These are phyloP conservation scores for Acorus gramineus DNA, from an alignment of 106 monocot species.

Conservation along the genomic window DNA sequence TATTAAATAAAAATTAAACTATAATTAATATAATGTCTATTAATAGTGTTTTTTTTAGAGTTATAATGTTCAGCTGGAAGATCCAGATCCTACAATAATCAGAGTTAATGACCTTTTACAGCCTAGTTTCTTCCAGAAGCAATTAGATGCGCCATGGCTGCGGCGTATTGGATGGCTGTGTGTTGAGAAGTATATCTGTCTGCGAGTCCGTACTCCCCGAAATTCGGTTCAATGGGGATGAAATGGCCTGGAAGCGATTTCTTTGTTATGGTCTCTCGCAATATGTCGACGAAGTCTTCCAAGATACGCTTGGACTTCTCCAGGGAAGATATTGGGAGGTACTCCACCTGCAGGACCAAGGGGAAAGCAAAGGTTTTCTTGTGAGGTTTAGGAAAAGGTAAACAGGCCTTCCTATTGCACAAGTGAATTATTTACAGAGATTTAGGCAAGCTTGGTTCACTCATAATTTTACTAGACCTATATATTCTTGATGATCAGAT, in stretches of 20 bases:
- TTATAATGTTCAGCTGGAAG: no score
- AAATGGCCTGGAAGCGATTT: slow-evolving; percentile 89
- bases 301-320: slow-evolving; percentile 66
- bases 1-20: no score
- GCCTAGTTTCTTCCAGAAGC: slow-evolving; percentile 48
- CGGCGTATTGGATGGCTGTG: slow-evolving; percentile 80
- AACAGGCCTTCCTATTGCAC: not conserved
- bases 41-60: no score
- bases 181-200: slow-evolving; percentile 72
- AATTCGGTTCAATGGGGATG: slow-evolving; percentile 62
- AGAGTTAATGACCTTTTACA: no score
- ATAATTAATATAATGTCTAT: no score
- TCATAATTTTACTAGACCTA: no score
- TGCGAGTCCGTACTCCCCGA: slow-evolving; percentile 63
- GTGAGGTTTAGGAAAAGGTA: slow-evolving; percentile 10
- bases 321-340: slow-evolving; percentile 75
- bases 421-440: no score
- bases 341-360: slow-evolving; percentile 55
- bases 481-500: no score
- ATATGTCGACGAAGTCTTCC: slow-evolving; percentile 85
- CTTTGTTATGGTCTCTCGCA: slow-evolving; percentile 61
- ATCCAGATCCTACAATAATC: no score
- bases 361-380: slow-evolving; percentile 1
- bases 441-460: no score
- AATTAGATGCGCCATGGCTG: slow-evolving; percentile 75